phyloP scores from a whole-genome alignment of 768 basidiomycete species.

The Suillus clintonianus region DNA sequence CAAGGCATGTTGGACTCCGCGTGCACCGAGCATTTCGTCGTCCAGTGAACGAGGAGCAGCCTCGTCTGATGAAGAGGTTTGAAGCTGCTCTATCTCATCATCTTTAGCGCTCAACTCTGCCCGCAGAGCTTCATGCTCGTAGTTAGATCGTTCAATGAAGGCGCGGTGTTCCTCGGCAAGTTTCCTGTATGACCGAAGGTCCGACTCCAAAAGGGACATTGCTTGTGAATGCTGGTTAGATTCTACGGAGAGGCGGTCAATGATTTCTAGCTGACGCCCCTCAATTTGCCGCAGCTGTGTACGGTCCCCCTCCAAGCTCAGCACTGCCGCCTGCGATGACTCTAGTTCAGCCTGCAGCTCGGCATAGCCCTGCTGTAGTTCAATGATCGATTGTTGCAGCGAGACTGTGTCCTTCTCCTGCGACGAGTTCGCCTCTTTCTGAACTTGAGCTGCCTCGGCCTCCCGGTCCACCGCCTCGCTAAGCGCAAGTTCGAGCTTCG shows the following conservation, averaged over 20 bases:
- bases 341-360: conserved; percentile 67
- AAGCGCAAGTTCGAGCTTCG: conserved; percentile 60
- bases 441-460: conserved; percentile 45
- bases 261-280: conserved; percentile 54
- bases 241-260: conserved; percentile 51
- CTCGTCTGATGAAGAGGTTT: conserved; percentile 40
- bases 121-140: conserved; percentile 72
- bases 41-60: conserved; percentile 57
- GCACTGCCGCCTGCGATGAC: conserved; percentile 50
- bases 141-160: conserved; percentile 62
- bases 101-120: conserved; percentile 62
- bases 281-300: conserved; percentile 57
- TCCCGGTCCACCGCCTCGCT: conserved; percentile 55
- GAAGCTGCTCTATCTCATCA: conserved; percentile 63
- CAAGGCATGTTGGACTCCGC: conserved; percentile 73
- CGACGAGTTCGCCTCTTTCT: conserved; percentile 44
- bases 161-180: conserved; percentile 63
- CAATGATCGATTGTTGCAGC: conserved; percentile 50
- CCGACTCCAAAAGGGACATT: conserved; percentile 49
- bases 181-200: conserved; percentile 49
- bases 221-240: conserved; percentile 56
- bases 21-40: conserved; percentile 70
- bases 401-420: conserved; percentile 56
- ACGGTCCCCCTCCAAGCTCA: conserved; percentile 67
- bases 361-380: conserved; percentile 62